Evolutionary conservation across 2,329 filamentous ascomycete species (phyloP).

Genomic region (Penicillium sp.): DNA sequence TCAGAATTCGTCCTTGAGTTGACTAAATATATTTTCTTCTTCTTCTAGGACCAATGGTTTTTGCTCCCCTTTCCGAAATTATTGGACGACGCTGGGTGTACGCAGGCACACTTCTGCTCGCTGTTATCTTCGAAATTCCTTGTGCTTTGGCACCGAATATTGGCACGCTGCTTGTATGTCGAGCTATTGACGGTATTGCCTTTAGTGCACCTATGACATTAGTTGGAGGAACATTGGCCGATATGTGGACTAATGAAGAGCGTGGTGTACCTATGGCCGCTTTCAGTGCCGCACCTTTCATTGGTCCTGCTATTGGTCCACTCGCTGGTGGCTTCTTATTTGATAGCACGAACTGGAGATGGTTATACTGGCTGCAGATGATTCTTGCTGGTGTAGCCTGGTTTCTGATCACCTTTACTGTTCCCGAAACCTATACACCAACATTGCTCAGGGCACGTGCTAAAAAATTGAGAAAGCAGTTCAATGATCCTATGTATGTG

Average conservation of each 20-base stretch:
- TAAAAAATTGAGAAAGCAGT: constrained; percentile 64
- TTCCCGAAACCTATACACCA: constrained; percentile 84
- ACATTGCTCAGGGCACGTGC: constrained; percentile 70
- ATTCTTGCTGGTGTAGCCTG: constrained; percentile 69
- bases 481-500: constrained; percentile 64
- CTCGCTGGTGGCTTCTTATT: constrained; percentile 73
- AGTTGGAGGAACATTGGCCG: constrained; percentile 75
- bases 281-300: constrained; percentile 77
- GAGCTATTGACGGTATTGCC: constrained; percentile 75
- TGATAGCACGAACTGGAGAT: constrained; percentile 70
- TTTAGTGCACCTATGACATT: constrained; percentile 85
- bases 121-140: constrained; percentile 75
- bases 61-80: constrained; percentile 74
- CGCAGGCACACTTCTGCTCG: constrained; percentile 61
- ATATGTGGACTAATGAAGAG: constrained; percentile 81
- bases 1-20: not conserved
- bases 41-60: constrained; percentile 63
- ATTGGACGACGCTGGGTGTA: constrained; percentile 70
- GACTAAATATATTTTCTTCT: not conserved
- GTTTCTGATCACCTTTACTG: constrained; percentile 77
- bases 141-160: constrained; percentile 75
- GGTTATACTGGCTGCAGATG: constrained; percentile 83
- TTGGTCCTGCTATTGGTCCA: constrained; percentile 74
- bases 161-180: constrained; percentile 68
- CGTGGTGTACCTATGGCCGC: constrained; percentile 83